phyloP scores from a whole-genome alignment of 352 stramenopile species.

The Elongisporangium prolatum region DNA sequence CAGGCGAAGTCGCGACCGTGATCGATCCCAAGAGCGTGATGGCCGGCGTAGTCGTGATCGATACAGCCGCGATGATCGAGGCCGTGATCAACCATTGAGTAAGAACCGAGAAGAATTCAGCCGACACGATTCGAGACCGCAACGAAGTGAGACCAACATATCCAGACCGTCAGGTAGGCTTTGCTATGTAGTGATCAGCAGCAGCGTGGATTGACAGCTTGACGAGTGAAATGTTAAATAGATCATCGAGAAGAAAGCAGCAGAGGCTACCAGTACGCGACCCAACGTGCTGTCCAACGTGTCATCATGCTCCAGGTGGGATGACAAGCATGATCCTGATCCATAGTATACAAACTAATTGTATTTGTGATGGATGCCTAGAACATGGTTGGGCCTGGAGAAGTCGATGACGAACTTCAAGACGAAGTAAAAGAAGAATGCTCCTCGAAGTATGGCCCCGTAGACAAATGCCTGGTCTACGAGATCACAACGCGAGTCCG shows the following conservation, averaged over 20 bases:
- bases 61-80: background rate
- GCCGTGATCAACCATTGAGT: background rate
- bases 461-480: conserved; percentile 72
- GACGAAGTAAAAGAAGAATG: conserved; percentile 89
- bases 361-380: conserved; percentile 19
- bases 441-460: conserved; percentile 70
- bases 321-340: conserved; percentile 7
- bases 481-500: conserved; percentile 43
- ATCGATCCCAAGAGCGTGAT: background rate
- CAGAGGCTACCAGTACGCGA: background rate
- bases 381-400: conserved; percentile 89
- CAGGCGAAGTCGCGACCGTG: background rate
- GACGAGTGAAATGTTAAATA: background rate
- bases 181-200: background rate
- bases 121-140: background rate
- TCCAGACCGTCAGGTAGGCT: background rate
- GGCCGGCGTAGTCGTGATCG: conserved; percentile 1
- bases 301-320: conserved; percentile 35
- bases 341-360: background rate
- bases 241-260: background rate
- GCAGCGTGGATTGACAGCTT: background rate
- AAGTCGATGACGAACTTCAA: conserved; percentile 87
- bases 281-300: background rate
- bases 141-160: background rate
- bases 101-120: background rate